These are phyloP conservation scores for Microbotryum lychnidis-dioicae DNA, from an alignment of 1,284 basidiomycete species.

Conservation along the genomic window DNA sequence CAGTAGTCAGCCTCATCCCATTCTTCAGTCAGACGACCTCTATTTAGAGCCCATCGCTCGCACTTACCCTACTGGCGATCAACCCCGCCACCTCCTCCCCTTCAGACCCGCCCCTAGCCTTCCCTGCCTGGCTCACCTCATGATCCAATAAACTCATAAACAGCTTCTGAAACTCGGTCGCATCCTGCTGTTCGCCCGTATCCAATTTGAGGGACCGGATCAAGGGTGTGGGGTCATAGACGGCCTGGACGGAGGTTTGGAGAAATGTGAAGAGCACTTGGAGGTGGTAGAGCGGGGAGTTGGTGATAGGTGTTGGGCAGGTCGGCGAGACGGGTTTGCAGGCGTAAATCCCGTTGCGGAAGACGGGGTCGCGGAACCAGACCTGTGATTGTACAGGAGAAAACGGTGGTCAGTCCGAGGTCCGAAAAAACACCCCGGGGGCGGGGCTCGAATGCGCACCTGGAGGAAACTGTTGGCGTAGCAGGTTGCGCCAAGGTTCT, in stretches of 20 bases:
- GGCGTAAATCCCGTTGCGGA: conserved; percentile 53
- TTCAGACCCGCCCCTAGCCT: conserved; percentile 6
- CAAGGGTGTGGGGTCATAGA: conserved; percentile 71
- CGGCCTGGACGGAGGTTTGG: conserved; percentile 57
- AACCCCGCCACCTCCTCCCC: conserved; percentile 1
- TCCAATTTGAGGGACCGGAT: conserved; percentile 71
- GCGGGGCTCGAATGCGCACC: conserved; percentile 41
- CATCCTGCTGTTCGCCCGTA: conserved; percentile 81
- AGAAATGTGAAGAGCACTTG: conserved; percentile 60
- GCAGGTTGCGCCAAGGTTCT: conserved; percentile 80
- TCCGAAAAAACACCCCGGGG: conserved; percentile 19
- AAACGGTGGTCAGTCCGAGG: conserved; percentile 3
- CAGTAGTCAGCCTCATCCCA: background rate
- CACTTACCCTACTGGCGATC: conserved; percentile 12
- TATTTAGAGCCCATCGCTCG: background rate
- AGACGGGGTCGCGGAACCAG: conserved; percentile 57
- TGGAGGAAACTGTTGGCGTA: conserved; percentile 77
- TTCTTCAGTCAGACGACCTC: no score
- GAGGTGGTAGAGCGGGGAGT: conserved; percentile 44
- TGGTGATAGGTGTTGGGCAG: background rate
- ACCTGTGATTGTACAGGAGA: conserved; percentile 43
- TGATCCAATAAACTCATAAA: conserved; percentile 77
- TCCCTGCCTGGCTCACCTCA: conserved; percentile 67
- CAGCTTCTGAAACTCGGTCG: conserved; percentile 91
- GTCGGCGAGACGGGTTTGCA: conserved; percentile 37